Evolutionary conservation across 129 eudicot genomes (phyloP).

Genomic region (Escallonia rubra): DNA sequence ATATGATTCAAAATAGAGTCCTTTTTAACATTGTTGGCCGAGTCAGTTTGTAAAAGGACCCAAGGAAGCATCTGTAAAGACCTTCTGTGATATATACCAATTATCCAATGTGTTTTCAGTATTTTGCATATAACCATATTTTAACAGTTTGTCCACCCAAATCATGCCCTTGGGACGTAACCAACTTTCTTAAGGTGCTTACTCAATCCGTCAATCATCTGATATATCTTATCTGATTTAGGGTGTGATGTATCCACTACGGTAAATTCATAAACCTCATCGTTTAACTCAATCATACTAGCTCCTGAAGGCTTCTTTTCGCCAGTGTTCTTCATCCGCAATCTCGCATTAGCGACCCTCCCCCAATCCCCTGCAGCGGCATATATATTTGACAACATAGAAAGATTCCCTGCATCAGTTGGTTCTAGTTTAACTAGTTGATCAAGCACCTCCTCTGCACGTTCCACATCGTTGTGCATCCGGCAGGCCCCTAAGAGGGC

Average conservation of each 20-base stretch:
- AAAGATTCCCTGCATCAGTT: constrained; percentile 49
- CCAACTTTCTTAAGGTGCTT: constrained; percentile 53
- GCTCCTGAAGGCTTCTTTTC: constrained; percentile 64
- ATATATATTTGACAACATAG: constrained; percentile 70
- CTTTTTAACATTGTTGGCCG: background rate
- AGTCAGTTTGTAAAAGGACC: background rate
- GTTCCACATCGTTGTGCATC: constrained; percentile 57
- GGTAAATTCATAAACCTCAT: constrained; percentile 65
- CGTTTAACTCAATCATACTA: constrained; percentile 62
- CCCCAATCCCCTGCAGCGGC: constrained; percentile 82
- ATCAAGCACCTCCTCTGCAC: constrained; percentile 58
- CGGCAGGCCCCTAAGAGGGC: constrained; percentile 86
- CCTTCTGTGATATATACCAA: background rate
- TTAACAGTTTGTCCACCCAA: constrained; percentile 8
- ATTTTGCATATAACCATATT: constrained; percentile 3
- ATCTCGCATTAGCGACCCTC: constrained; percentile 51
- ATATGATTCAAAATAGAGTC: background rate
- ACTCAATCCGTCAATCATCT: constrained; percentile 58
- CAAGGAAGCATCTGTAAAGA: constrained; percentile 3
- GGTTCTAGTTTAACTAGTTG: constrained; percentile 64
- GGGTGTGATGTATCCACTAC: constrained; percentile 65
- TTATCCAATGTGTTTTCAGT: background rate
- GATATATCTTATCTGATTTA: constrained; percentile 53
- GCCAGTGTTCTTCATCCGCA: constrained; percentile 51
- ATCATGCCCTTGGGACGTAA: constrained; percentile 19